Percentiles rank a stretch among this genome's conserved stretches.
Conservation (phyloP, 371 early-diverging fungal genomes). For the Modicella reniformis region DNA sequence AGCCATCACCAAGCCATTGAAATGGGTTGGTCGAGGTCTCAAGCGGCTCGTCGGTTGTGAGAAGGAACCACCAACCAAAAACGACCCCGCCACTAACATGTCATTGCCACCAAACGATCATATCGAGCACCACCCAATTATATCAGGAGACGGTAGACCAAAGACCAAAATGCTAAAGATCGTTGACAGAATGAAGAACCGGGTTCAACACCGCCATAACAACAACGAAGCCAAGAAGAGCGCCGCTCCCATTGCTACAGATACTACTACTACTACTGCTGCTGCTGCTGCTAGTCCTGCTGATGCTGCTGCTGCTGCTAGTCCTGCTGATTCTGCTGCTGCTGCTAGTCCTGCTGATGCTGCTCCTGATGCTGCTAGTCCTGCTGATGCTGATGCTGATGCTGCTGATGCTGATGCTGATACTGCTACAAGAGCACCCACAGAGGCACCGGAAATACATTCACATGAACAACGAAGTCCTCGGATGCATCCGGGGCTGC, state of each 20-base stretch:
- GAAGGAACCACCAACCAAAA: no score
- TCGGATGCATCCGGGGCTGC: slow-evolving; percentile 46
- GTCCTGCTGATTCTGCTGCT: background rate
- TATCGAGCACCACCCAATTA: background rate
- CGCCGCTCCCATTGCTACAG: slow-evolving; percentile 1
- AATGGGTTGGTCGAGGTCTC: background rate
- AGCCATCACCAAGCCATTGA: no score
- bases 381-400: background rate
- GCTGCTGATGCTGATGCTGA: background rate
- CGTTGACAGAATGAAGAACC: background rate
- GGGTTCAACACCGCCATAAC: background rate
- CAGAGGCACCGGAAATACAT: background rate
- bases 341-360: no score
- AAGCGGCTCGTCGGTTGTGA: background rate
- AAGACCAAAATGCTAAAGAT: background rate
- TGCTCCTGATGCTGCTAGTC: background rate
- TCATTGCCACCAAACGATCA: no score
- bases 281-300: background rate
- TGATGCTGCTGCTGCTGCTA: background rate
- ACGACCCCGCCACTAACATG: no score
- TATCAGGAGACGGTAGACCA: no score
- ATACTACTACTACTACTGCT: background rate
- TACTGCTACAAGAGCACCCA: background rate
- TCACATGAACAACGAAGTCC: slow-evolving; percentile 24
- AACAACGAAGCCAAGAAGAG: background rate